Percentiles rank a stretch among this genome's conserved stretches.
Evolutionary conservation across 345 rosid genomes (phyloP).

Genomic region (Salix arbutifolia): DNA sequence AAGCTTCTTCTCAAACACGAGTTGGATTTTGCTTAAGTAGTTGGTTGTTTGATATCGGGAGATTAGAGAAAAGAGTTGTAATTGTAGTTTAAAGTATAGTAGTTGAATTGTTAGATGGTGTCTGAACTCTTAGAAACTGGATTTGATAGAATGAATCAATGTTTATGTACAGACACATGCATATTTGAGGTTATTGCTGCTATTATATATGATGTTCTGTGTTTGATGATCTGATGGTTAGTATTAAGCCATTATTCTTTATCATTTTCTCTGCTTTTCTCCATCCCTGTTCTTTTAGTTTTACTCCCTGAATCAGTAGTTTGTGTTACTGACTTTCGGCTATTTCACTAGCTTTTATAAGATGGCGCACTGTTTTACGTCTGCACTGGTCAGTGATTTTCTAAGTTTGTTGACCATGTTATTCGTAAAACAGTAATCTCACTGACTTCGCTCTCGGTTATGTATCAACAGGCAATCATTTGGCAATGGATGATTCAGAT

Average conservation of each 20-base stretch:
- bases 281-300: background rate
- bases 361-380: background rate
- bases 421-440: background rate
- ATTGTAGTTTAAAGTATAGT: background rate
- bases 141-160: background rate
- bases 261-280: background rate
- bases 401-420: slow-evolving; percentile 3
- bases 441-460: background rate
- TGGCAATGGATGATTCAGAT: slow-evolving; percentile 26
- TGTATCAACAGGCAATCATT: slow-evolving; percentile 25
- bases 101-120: background rate
- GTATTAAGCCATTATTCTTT: background rate
- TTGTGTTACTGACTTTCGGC: background rate
- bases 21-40: too few species aligned
- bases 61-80: background rate
- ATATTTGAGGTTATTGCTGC: background rate
- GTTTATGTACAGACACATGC: background rate
- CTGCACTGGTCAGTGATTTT: background rate
- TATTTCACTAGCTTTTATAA: too few species aligned
- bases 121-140: background rate
- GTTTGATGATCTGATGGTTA: too few species aligned
- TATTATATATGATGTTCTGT: too few species aligned
- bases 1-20: background rate
- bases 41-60: background rate
- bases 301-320: background rate